Evolutionary conservation across 108 stramenopile genomes (phyloP).

Genomic region (Cyclotella baltica): DNA sequence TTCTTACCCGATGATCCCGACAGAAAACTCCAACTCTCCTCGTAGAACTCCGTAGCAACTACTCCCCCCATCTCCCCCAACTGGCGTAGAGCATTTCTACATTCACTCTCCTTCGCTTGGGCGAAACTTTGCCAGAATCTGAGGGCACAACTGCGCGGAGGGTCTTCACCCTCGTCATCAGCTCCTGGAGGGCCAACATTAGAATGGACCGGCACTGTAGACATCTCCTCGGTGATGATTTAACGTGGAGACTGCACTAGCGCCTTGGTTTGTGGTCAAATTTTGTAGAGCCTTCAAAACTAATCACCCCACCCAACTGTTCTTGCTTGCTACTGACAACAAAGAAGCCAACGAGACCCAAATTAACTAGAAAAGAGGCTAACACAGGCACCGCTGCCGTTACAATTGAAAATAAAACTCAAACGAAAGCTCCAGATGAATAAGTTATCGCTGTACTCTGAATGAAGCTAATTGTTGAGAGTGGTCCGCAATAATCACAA

Average conservation of each 20-base stretch:
- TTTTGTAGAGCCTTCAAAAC: no score
- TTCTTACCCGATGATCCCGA: background rate
- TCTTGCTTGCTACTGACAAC: background rate
- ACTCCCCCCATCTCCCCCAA: background rate
- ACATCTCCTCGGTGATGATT: background rate
- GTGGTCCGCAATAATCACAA: slow-evolving; percentile 4
- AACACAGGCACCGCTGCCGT: background rate
- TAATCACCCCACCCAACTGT: background rate
- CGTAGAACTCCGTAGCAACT: background rate
- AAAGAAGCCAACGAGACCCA: background rate
- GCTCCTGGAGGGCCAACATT: background rate
- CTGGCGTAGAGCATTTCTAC: background rate
- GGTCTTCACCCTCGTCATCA: background rate
- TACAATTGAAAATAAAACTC: background rate
- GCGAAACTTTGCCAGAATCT: slow-evolving; percentile 2
- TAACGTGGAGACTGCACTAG: no score
- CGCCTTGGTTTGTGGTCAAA: background rate
- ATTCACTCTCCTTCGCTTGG: background rate
- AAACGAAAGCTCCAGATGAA: no score
- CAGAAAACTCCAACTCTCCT: background rate
- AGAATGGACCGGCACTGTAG: slow-evolving; percentile 1
- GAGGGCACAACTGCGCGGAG: background rate
- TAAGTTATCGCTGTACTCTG: background rate
- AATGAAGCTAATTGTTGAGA: slow-evolving; percentile 7
- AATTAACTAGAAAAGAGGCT: background rate